Evolutionary conservation across 2,329 filamentous ascomycete genomes (phyloP).

Genomic region (Periconia sp.): DNA sequence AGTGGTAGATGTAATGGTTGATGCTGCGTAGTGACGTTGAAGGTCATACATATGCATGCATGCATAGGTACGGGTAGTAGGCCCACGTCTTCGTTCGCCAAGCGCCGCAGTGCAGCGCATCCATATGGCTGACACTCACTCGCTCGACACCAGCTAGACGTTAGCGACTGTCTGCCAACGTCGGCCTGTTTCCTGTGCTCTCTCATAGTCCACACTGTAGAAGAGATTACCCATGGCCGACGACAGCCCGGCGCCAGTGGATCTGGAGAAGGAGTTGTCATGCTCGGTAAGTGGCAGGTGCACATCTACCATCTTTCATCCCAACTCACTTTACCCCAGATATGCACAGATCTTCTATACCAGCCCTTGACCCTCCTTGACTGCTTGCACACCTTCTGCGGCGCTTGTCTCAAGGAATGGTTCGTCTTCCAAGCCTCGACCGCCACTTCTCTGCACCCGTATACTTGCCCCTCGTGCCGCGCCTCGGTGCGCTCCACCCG

Average conservation of each 20-base stretch:
- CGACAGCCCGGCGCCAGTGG: constrained; percentile 51
- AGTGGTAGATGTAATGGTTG: too few relatives aligned
- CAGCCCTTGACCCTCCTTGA: constrained; percentile 89
- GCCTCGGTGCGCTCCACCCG: constrained; percentile 81
- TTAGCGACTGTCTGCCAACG: background rate
- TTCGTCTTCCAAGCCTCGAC: constrained; percentile 76
- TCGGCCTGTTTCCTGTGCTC: background rate
- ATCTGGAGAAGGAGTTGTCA: constrained; percentile 90
- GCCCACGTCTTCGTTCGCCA: background rate
- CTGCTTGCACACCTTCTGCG: constrained; percentile 95
- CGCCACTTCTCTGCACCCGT: constrained; percentile 58
- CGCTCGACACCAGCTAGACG: background rate
- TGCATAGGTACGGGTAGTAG: background rate
- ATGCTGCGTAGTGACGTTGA: too few relatives aligned
- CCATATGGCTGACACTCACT: background rate
- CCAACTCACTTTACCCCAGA: constrained; percentile 56
- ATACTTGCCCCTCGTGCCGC: constrained; percentile 92
- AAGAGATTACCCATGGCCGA: constrained; percentile 31
- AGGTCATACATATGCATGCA: background rate
- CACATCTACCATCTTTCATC: too few relatives aligned
- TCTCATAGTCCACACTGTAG: too few relatives aligned
- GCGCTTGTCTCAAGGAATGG: constrained; percentile 94
- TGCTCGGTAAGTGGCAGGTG: constrained; percentile 73
- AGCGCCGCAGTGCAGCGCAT: background rate
- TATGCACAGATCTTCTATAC: constrained; percentile 93